Percentiles rank a stretch among this genome's conserved stretches.
Conservation (phyloP, 805 yeast genomes). For the Cyberlindnera galapagoensis region DNA sequence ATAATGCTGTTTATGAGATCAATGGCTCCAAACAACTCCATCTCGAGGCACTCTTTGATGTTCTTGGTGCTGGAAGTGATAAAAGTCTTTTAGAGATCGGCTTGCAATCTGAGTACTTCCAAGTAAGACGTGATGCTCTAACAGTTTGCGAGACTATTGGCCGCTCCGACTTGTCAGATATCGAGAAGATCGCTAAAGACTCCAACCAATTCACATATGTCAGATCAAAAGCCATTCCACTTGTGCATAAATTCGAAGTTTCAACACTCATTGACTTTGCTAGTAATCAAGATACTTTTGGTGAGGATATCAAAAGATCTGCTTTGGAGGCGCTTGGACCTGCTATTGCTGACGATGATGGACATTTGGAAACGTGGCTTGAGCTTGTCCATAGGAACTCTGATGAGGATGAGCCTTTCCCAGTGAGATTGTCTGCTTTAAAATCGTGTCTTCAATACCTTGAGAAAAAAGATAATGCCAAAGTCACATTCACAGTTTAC, state of each 20-base stretch:
- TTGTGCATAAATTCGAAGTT: constrained; percentile 17
- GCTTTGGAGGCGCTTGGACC: constrained; percentile 49
- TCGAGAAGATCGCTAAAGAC: constrained; percentile 20
- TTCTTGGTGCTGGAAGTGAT: constrained; percentile 22
- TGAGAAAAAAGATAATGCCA: constrained; percentile 5
- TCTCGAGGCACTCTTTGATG: constrained; percentile 25
- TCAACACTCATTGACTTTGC: constrained; percentile 26
- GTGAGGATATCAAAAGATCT: constrained; percentile 42
- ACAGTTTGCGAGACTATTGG: constrained; percentile 21
- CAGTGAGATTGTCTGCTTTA: constrained; percentile 40
- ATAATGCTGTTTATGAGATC: constrained; percentile 23
- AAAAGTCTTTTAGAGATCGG: constrained; percentile 28
- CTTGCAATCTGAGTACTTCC: constrained; percentile 34
- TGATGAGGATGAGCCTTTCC: constrained; percentile 38
- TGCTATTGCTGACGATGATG: constrained; percentile 22
- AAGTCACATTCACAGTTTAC: constrained; percentile 27
- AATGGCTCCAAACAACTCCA: constrained; percentile 49
- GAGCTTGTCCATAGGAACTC: constrained; percentile 10
- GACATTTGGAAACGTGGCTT: constrained; percentile 23
- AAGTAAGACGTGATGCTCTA: constrained; percentile 39
- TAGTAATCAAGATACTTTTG: constrained; percentile 25
- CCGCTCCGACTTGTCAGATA: constrained; percentile 7
- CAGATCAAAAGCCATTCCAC: constrained; percentile 31
- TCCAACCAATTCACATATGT: constrained; percentile 35
- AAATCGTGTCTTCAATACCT: constrained; percentile 32